phyloP scores from a whole-genome alignment of 139 green algal species.

The Volvox reticuliferus region DNA sequence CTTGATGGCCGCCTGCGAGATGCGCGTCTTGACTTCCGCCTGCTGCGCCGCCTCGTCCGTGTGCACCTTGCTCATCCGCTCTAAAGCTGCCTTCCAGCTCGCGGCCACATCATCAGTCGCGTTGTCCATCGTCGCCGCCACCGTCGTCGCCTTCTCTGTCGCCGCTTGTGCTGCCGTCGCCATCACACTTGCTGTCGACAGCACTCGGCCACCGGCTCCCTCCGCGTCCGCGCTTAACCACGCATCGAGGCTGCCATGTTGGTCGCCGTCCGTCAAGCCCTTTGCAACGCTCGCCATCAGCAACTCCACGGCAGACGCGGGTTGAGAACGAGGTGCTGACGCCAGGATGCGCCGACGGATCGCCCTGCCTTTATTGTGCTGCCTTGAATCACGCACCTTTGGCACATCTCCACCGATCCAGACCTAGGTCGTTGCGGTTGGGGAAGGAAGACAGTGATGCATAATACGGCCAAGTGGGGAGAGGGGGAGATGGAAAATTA shows the following conservation, averaged over 20 bases:
- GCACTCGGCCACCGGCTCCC: neutral
- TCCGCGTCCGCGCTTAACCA: neutral
- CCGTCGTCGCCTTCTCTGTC: neutral
- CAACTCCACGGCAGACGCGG: too few species aligned
- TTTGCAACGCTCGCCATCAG: too few species aligned
- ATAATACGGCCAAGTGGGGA: too few species aligned
- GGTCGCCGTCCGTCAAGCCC: neutral
- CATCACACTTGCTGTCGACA: neutral
- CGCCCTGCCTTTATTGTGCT: neutral
- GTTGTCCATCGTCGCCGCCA: too few species aligned
- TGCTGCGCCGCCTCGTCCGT: neutral
- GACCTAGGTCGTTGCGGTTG: neutral
- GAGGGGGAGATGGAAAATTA: too few species aligned
- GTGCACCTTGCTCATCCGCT: slow-evolving; percentile 10
- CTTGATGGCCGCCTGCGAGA: neutral
- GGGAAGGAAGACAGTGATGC: too few species aligned
- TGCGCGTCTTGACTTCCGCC: neutral
- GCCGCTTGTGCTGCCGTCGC: neutral
- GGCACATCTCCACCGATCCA: slow-evolving; percentile 25
- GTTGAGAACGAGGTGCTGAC: too few species aligned
- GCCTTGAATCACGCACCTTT: neutral
- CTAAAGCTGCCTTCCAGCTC: neutral
- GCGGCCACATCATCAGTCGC: neutral
- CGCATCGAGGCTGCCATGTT: neutral
- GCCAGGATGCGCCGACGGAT: neutral